Evolutionary conservation across 2,329 filamentous ascomycete species (phyloP).

Genomic region (Epichloe sp.): DNA sequence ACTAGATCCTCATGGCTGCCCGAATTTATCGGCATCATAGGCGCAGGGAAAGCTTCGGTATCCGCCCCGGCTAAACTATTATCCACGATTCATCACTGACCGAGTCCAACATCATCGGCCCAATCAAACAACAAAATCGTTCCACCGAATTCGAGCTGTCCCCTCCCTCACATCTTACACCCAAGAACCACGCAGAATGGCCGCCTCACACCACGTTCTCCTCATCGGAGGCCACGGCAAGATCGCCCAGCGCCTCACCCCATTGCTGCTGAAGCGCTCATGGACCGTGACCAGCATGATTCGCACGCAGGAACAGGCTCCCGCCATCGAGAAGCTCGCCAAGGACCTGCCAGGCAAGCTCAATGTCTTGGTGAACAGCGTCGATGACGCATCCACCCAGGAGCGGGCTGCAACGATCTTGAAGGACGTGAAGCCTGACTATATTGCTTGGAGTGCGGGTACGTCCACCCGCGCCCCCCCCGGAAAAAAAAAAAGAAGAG

Average conservation of each 20-base stretch:
- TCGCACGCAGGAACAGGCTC: conserved; percentile 55
- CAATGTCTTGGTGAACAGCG: conserved; percentile 53
- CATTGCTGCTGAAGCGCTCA: conserved; percentile 57
- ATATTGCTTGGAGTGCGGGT: conserved; percentile 58
- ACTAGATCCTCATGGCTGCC: too few species aligned
- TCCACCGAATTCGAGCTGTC: too few species aligned
- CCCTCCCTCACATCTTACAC: too few species aligned
- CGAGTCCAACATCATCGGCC: too few species aligned
- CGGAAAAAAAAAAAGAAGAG: not conserved
- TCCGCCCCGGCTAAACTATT: too few species aligned
- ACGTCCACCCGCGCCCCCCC: conserved; percentile 9
- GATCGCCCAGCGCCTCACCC: conserved; percentile 60
- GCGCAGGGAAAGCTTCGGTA: too few species aligned
- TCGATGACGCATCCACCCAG: conserved; percentile 56
- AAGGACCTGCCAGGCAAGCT: conserved; percentile 48
- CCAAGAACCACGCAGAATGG: conserved; percentile 13
- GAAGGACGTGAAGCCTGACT: conserved; percentile 47
- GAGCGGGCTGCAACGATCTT: conserved; percentile 50
- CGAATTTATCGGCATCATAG: too few species aligned
- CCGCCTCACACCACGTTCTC: conserved; percentile 40
- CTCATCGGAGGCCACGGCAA: conserved; percentile 76
- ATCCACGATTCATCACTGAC: too few species aligned
- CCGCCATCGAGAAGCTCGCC: conserved; percentile 49
- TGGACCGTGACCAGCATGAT: conserved; percentile 73
- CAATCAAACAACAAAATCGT: too few species aligned